These are phyloP conservation scores for Apiotrichum sp. DNA, from an alignment of 1,284 basidiomycete species.

Conservation along the genomic window DNA sequence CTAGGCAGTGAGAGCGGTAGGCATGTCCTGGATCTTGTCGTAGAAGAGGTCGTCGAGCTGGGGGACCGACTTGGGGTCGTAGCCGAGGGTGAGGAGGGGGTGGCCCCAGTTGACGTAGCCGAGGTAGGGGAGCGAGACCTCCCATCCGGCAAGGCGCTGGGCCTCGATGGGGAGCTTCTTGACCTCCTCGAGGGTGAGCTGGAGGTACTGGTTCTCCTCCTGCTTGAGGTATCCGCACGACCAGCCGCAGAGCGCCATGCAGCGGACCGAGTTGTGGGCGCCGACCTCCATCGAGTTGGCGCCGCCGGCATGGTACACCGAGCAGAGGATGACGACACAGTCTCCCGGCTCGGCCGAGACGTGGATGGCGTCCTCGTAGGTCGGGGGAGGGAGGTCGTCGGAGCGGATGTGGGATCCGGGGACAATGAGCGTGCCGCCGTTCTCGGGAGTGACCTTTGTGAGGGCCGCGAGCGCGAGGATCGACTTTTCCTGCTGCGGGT, in stretches of 20 bases:
- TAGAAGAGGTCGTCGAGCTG: slow-evolving; percentile 18
- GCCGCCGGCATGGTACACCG: slow-evolving; percentile 17
- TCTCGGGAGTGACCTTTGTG: slow-evolving; percentile 14
- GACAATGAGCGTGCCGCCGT: slow-evolving; percentile 18
- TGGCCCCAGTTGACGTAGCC: slow-evolving; percentile 18
- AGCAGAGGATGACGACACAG: slow-evolving; percentile 17
- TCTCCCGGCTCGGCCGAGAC: slow-evolving; percentile 15
- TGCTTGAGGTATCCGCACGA: slow-evolving; percentile 17
- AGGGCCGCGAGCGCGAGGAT: slow-evolving; percentile 14
- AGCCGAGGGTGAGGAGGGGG: slow-evolving; percentile 16
- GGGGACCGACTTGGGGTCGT: slow-evolving; percentile 12
- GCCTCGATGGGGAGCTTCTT: slow-evolving; percentile 13
- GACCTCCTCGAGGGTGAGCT: slow-evolving; percentile 14
- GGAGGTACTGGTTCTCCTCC: slow-evolving; percentile 22
- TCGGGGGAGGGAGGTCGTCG: slow-evolving; percentile 16
- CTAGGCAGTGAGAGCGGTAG: slow-evolving; percentile 3
- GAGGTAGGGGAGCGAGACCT: slow-evolving; percentile 16
- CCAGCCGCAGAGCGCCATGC: slow-evolving; percentile 13
- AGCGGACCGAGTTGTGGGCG: slow-evolving; percentile 11
- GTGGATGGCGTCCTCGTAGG: slow-evolving; percentile 14
- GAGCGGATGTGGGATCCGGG: slow-evolving; percentile 18
- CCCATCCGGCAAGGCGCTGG: slow-evolving; percentile 16
- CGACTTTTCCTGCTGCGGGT: slow-evolving; percentile 13
- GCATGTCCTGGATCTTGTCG: slow-evolving; percentile 14
- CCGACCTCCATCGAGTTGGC: slow-evolving; percentile 13